Base-by-base conservation (phyloP, 805 yeast species). In the Candida argentea region DNA sequence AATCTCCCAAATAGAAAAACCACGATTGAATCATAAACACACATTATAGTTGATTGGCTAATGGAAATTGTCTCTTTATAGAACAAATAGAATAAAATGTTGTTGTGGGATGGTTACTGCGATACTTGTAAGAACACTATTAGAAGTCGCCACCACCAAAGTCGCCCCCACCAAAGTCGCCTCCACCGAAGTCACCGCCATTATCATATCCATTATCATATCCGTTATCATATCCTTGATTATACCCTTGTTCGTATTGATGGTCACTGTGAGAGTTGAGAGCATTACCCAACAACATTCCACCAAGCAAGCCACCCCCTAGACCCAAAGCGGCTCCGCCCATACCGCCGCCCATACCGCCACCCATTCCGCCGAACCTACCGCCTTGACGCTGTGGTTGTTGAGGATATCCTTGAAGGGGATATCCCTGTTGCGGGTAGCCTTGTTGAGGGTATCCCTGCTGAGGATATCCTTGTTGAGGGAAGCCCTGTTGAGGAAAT, bases 291-390 rank as follows among this genome's bases (percentile, higher is more conserved):
- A 74, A 42, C 38, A 73, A 40, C 52, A 68, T 52, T 25, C 82
- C 83, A 32, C 82, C 83, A 6, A 75, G 42, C 30, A 76, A 47
- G 50, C 84, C 85, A 29, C 62, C 68, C 11, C 65, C 65, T 3
- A 55, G 54, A 34, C 66, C 68, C 50, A 61, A 33, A 16, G 61
- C 62, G 55, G 74, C 66, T 30, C 76, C 77, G 2, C 64, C 61
- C 21, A 66, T 70, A 26, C 62, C 55, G 5, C 36, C 30, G n/a
- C n/a, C n/a, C n/a, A n/a, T n/a, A n/a, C n/a, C n/a, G 4, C 53
- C 46, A 10, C 48, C 27, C 33, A 30, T 27, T 9, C 37, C 37
- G 6, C 13, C 13, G 6, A 21, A n/a, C 10, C 21, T 11, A 22
- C 15, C 19, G 27, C 45, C 51, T 9, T 50, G 59, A 29, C 56